Evolutionary conservation across 371 early-diverging fungal species (phyloP), one percentile per base, ranked within the genome.

Genomic region (Lichtheimia ornata): DNA sequence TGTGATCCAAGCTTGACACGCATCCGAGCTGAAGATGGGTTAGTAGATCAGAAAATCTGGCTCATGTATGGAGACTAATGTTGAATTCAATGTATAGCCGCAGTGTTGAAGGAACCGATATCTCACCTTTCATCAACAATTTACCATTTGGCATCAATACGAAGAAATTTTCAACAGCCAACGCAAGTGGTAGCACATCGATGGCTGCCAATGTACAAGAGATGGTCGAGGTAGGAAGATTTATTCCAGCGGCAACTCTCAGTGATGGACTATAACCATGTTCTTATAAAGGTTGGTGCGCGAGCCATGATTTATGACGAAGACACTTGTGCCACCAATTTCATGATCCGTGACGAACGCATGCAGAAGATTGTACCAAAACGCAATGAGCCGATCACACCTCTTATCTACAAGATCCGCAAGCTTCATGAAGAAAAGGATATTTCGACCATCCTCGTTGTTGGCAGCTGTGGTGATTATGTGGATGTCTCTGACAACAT

Each of bases 281-380:
- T 0, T 40, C 1, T 12, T 30, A 13, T 15, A 20, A 17, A 59
- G 60, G 17, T 59, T 13, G 60, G 53, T 7, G 17, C 17, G n/a
- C 11, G 30, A 5, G 67, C 66, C 0, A 43, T 85, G 12, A 50
- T 82, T 24, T 75, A 80, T 44, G 85, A 85, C 56, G 85, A 85
- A 52, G 85, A 85, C 61, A 84, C 82, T 0, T 81, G 81, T 35
- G 85, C 85, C 4, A 85, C 84, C 15, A 85, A 85, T 56, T 85
- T 85, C 55, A 66, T 85, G 44, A 70, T 84, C 40, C 79, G 82
- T 4, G 85, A 85, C 52, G 50, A 60, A 40, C 73, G 85, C 17
- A 85, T 85, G 84, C 77, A 77, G 62, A 49, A 45, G 59, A 67
- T 85, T 25, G 70, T 85, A 0, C 43, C 67, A 12, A 77, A 65